phyloP scores from a whole-genome alignment of 495 filamentous ascomycete species.

The Penicillium lividum region DNA sequence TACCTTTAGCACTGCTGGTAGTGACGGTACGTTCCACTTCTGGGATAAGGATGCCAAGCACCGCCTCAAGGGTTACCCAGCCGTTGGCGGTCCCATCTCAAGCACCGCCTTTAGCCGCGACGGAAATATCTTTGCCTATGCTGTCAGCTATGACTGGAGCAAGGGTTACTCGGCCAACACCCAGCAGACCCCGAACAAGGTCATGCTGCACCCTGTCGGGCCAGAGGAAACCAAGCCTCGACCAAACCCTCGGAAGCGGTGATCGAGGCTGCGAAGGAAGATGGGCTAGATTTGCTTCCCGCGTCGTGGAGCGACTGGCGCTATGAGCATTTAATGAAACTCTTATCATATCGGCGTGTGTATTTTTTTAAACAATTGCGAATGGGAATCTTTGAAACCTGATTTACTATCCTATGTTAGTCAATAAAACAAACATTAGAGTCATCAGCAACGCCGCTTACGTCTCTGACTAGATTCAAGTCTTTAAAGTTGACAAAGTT shows the following conservation, averaged over 20 bases:
- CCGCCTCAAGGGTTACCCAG: constrained; percentile 84
- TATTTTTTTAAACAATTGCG: constrained; percentile 13
- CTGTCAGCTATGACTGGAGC: constrained; percentile 93
- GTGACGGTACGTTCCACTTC: constrained; percentile 87
- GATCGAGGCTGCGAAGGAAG: constrained; percentile 25
- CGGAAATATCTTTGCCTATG: constrained; percentile 85
- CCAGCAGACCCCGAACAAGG: constrained; percentile 69
- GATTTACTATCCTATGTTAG: background rate
- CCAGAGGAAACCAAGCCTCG: constrained; percentile 81
- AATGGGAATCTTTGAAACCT: constrained; percentile 3
- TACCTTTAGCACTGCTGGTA: constrained; percentile 87
- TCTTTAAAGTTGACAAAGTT: no score
- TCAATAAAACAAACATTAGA: no score
- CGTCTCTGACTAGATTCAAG: no score
- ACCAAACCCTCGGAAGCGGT: constrained; percentile 70
- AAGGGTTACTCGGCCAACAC: constrained; percentile 80
- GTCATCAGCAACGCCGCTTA: no score
- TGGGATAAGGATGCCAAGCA: constrained; percentile 91
- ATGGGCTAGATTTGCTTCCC: constrained; percentile 6
- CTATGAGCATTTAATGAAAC: constrained; percentile 37
- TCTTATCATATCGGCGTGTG: constrained; percentile 30
- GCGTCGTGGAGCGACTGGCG: constrained; percentile 19
- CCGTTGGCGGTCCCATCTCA: constrained; percentile 77
- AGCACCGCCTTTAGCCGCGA: constrained; percentile 73
- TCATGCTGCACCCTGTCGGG: constrained; percentile 80